Evolutionary conservation across 768 basidiomycete species (phyloP).

Genomic region (Filobasidium wieringae): DNA sequence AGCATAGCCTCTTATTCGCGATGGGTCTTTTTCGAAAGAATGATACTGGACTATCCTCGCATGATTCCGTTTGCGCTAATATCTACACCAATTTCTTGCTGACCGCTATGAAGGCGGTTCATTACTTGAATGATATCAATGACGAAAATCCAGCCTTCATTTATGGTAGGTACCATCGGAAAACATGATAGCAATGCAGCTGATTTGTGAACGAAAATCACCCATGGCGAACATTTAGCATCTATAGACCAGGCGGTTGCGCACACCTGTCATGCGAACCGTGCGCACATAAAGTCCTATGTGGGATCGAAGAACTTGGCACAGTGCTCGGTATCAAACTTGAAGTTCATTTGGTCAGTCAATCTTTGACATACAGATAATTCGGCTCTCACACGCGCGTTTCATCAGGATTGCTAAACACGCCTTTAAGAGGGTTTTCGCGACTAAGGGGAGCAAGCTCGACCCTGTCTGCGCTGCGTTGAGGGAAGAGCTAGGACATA

Average conservation of each 20-base stretch:
- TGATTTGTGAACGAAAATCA: background rate
- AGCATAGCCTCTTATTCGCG: background rate
- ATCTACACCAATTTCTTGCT: slow-evolving; percentile 76
- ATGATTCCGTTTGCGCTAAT: slow-evolving; percentile 57
- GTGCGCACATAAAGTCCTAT: slow-evolving; percentile 5
- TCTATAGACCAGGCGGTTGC: background rate
- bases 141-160: slow-evolving; percentile 42
- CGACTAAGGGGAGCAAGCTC: slow-evolving; percentile 10
- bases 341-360: slow-evolving; percentile 16
- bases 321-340: slow-evolving; percentile 40
- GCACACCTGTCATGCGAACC: slow-evolving; percentile 5
- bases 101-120: slow-evolving; percentile 73
- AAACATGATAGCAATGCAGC: slow-evolving; percentile 12
- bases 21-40: slow-evolving; percentile 34
- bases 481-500: background rate
- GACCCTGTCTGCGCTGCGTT: background rate
- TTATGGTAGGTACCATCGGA: background rate
- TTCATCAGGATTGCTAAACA: slow-evolving; percentile 67
- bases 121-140: slow-evolving; percentile 54
- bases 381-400: background rate
- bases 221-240: background rate
- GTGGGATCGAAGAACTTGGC: slow-evolving; percentile 33
- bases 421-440: slow-evolving; percentile 61
- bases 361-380: background rate
- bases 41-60: slow-evolving; percentile 58